These are phyloP conservation scores for Hyphopichia burtonii DNA, from an alignment of 1,139 yeast genomes.

Conservation along the genomic window DNA sequence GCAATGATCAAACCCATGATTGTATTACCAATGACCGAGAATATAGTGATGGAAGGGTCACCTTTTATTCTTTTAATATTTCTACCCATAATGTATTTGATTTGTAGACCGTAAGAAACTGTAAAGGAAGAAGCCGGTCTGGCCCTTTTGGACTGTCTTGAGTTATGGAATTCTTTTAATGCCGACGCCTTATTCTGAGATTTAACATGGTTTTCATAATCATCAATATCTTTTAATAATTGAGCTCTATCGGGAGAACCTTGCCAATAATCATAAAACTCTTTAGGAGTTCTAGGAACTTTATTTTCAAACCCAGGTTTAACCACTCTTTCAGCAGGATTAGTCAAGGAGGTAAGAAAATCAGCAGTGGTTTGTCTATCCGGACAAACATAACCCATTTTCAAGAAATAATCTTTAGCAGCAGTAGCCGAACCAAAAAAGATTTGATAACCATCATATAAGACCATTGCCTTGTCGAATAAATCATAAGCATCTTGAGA, in stretches of 20 bases:
- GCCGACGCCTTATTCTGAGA: constrained; percentile 7
- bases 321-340: constrained; percentile 64
- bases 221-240: constrained; percentile 18
- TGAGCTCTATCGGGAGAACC: constrained; percentile 17
- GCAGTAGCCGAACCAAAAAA: constrained; percentile 34
- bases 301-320: constrained; percentile 45
- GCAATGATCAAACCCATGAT: constrained; percentile 35
- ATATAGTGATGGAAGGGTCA: constrained; percentile 29
- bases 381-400: constrained; percentile 52
- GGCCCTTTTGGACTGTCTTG: constrained; percentile 27
- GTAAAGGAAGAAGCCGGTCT: constrained; percentile 30
- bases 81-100: constrained; percentile 26
- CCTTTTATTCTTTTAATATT: constrained; percentile 26
- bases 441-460: constrained; percentile 45
- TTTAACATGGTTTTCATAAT: constrained; percentile 10
- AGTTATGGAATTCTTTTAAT: constrained; percentile 23
- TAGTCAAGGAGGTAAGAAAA: constrained; percentile 62
- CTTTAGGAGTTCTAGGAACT: constrained; percentile 26
- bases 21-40: constrained; percentile 24
- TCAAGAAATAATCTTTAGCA: constrained; percentile 37
- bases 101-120: constrained; percentile 35
- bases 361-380: constrained; percentile 62
- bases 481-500: constrained; percentile 46
- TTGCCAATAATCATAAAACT: constrained; percentile 26
- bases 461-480: constrained; percentile 43